phyloP scores from a whole-genome alignment of 1,139 yeast species.

The Suhomyces bribrorum region DNA sequence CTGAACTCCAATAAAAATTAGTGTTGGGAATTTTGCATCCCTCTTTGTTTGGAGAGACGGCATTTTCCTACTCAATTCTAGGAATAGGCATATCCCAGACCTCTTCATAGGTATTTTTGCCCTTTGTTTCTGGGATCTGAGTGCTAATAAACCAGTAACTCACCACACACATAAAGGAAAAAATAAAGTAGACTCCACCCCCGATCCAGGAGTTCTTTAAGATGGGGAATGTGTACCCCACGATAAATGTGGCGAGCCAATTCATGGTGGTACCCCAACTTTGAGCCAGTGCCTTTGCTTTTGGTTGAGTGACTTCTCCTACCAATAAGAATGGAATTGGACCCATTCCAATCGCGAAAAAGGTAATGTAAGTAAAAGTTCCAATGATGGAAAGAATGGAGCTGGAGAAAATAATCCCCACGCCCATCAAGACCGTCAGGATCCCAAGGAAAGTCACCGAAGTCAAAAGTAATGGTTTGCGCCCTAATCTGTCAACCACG shows the following conservation, averaged over 20 bases:
- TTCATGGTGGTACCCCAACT: slow-evolving; percentile 89
- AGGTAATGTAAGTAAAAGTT: slow-evolving; percentile 70
- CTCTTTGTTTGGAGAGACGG: background rate
- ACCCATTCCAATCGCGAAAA: slow-evolving; percentile 90
- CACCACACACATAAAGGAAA: slow-evolving; percentile 56
- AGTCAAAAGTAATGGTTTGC: slow-evolving; percentile 66
- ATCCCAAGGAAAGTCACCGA: slow-evolving; percentile 74
- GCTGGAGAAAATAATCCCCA: slow-evolving; percentile 57
- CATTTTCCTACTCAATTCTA: slow-evolving; percentile 9
- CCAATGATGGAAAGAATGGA: slow-evolving; percentile 62
- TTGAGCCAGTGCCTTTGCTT: slow-evolving; percentile 85
- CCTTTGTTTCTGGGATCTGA: slow-evolving; percentile 79
- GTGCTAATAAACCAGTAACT: slow-evolving; percentile 50
- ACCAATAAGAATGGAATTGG: slow-evolving; percentile 91
- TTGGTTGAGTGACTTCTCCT: slow-evolving; percentile 82
- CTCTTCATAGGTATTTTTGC: slow-evolving; percentile 56
- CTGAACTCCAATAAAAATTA: background rate
- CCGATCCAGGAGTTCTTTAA: slow-evolving; percentile 61
- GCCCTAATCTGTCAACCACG: slow-evolving; percentile 70
- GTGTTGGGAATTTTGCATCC: background rate
- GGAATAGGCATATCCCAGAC: slow-evolving; percentile 49
- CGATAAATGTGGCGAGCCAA: slow-evolving; percentile 84
- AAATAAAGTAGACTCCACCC: slow-evolving; percentile 76
- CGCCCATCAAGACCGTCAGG: slow-evolving; percentile 61
- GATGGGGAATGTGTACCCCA: slow-evolving; percentile 81